A percentile compares a stretch with the other conserved stretches of the same genome.
Evolutionary conservation across 2,329 filamentous ascomycete genomes (phyloP).

Genomic region (Metarhizium album): DNA sequence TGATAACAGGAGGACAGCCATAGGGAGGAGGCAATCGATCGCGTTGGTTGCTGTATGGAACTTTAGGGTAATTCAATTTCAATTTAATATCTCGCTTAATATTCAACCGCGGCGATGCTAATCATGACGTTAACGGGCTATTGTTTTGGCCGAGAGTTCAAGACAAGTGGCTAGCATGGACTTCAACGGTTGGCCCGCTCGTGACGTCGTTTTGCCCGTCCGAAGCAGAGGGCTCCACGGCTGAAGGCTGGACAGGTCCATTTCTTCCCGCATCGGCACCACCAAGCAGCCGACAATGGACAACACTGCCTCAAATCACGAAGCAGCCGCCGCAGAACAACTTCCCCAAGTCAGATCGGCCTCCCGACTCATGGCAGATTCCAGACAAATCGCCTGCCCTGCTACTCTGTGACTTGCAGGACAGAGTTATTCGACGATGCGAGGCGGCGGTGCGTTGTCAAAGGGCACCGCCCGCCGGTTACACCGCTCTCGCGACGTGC

Average conservation of each 20-base stretch:
- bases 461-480: conserved; percentile 9
- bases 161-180: too few species aligned
- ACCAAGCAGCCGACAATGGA: neutral
- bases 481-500: conserved; percentile 2
- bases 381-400: neutral
- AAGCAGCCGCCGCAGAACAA: neutral
- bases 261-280: neutral
- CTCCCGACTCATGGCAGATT: neutral
- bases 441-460: conserved; percentile 7
- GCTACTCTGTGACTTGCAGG: neutral
- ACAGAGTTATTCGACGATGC: conserved; percentile 8
- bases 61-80: too few species aligned
- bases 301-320: neutral
- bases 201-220: neutral
- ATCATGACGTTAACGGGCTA: neutral
- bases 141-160: neutral
- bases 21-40: too few species aligned
- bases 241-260: neutral
- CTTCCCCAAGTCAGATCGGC: neutral
- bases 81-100: too few species aligned
- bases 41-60: too few species aligned
- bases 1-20: too few species aligned
- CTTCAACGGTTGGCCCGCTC: neutral
- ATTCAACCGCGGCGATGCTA: neutral
- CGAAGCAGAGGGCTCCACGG: neutral